Evolutionary conservation across 352 stramenopile species (phyloP).

Genomic region (Phytopythium vexans): DNA sequence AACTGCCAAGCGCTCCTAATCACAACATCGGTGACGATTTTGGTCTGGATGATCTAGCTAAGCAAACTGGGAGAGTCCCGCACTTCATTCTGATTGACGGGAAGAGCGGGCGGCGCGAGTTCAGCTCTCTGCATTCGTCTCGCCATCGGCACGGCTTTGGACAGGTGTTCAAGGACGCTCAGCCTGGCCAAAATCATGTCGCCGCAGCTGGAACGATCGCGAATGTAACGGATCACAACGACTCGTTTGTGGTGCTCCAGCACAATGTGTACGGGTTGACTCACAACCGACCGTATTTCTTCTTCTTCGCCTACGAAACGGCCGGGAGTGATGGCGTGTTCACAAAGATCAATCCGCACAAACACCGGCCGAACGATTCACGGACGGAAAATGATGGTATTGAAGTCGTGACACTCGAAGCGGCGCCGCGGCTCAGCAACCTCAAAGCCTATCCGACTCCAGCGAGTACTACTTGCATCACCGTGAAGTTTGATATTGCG

Average conservation of each 20-base stretch:
- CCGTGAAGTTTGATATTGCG: conserved; percentile 50
- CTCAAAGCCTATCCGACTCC: conserved; percentile 45
- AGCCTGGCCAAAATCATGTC: conserved; percentile 24
- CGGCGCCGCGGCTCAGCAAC: conserved; percentile 35
- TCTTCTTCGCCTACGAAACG: conserved; percentile 80
- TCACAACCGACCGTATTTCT: conserved; percentile 47
- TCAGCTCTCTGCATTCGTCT: conserved; percentile 29
- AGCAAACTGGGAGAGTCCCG: conserved; percentile 32
- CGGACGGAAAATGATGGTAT: conserved; percentile 42
- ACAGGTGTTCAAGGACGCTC: conserved; percentile 16
- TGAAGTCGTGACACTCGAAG: conserved; percentile 49
- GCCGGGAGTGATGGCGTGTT: conserved; percentile 63
- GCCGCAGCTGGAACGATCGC: conserved; percentile 43
- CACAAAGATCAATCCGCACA: conserved; percentile 63
- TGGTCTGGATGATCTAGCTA: conserved; percentile 15
- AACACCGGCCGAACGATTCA: conserved; percentile 35
- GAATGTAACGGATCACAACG: conserved; percentile 40
- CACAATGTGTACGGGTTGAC: conserved; percentile 34
- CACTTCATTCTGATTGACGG: conserved; percentile 67
- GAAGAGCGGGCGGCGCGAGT: conserved; percentile 32
- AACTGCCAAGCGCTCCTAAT: conserved; percentile 29
- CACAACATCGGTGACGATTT: not conserved
- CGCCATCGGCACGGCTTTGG: conserved; percentile 17
- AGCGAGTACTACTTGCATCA: conserved; percentile 49
- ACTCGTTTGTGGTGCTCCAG: conserved; percentile 34